Percentiles rank a stretch among this genome's conserved stretches.
These are phyloP conservation scores for Ceratobasidium sp. DNA, from an alignment of 1,284 basidiomycete genomes.

Conservation along the genomic window DNA sequence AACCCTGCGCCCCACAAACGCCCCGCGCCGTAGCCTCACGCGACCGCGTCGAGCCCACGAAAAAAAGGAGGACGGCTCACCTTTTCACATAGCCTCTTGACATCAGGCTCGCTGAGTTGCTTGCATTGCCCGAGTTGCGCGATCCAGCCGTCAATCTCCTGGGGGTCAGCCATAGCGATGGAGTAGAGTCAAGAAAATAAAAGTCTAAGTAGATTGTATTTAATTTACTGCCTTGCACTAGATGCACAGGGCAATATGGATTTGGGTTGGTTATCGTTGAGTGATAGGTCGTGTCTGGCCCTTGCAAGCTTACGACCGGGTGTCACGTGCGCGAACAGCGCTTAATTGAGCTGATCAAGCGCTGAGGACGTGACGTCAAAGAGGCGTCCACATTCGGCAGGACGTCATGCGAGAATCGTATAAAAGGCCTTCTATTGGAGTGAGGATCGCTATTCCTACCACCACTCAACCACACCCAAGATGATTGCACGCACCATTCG, in stretches of 20 bases:
- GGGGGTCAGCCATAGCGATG: constrained; percentile 46
- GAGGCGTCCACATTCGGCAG: constrained; percentile 19
- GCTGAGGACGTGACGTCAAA: constrained; percentile 33
- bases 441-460: constrained; percentile 6
- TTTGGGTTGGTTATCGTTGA: constrained; percentile 38
- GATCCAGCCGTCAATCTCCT: constrained; percentile 93
- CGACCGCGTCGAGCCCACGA: constrained; percentile 47
- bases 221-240: constrained; percentile 38
- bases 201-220: constrained; percentile 14
- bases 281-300: constrained; percentile 39
- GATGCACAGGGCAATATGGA: constrained; percentile 40
- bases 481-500: constrained; percentile 29
- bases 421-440: not conserved
- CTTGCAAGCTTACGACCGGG: constrained; percentile 1
- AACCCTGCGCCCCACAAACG: constrained; percentile 38
- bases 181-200: constrained; percentile 7
- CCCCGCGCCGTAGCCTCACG: constrained; percentile 24
- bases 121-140: constrained; percentile 98
- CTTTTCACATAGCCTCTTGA: constrained; percentile 99
- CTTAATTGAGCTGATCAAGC: not conserved
- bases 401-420: not conserved
- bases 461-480: not conserved
- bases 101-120: constrained; percentile 94
- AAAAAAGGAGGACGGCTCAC: constrained; percentile 60
- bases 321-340: constrained; percentile 8